These are phyloP conservation scores for Schrenkiella parvula DNA, from an alignment of 345 rosid genomes.

Conservation along the genomic window DNA sequence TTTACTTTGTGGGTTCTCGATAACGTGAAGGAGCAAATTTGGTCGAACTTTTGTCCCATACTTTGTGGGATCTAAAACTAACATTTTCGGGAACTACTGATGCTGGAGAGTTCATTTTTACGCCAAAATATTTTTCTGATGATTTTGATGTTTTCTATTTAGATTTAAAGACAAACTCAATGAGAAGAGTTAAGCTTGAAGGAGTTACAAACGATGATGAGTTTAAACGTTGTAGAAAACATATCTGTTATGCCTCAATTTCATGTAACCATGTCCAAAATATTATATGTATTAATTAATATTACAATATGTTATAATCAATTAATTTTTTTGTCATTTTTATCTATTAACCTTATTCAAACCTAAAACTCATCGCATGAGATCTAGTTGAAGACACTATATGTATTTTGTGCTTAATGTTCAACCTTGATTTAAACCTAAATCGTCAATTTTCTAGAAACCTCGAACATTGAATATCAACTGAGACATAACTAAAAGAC, in stretches of 20 bases:
- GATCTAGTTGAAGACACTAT: too few species aligned
- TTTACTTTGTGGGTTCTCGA: constrained; percentile 6
- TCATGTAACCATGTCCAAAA: neutral
- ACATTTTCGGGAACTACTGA: neutral
- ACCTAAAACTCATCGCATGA: neutral
- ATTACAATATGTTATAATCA: too few species aligned
- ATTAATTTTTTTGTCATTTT: too few species aligned
- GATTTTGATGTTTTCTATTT: neutral
- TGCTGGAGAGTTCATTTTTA: neutral
- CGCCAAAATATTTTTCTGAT: neutral
- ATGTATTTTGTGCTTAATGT: too few species aligned
- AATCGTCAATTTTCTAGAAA: too few species aligned
- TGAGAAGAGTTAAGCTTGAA: neutral
- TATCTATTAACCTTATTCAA: neutral
- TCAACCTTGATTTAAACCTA: too few species aligned
- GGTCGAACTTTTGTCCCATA: neutral
- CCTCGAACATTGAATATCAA: too few species aligned
- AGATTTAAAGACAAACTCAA: neutral
- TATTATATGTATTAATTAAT: too few species aligned
- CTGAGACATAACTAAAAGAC: too few species aligned
- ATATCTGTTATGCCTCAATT: neutral
- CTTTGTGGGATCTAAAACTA: neutral
- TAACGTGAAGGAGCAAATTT: neutral
- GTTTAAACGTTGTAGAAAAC: neutral
- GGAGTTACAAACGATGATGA: neutral